Conservation (phyloP, 2,329 filamentous ascomycete genomes). For the Aspergillus thermomutatus region DNA sequence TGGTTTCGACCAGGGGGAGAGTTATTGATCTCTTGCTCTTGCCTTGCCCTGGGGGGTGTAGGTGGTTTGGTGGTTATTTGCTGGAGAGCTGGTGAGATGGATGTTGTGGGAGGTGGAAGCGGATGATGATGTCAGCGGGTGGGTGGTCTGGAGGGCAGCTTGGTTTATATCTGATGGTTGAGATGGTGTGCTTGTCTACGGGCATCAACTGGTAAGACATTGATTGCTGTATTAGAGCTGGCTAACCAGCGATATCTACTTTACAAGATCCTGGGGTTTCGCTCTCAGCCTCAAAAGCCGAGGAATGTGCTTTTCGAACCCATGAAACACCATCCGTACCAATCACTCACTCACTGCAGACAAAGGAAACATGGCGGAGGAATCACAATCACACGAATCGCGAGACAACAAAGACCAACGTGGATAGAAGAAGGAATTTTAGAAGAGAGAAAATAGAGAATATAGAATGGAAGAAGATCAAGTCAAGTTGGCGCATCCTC, state of each 20-base stretch:
- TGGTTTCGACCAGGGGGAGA: background rate
- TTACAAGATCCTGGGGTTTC: constrained; percentile 14
- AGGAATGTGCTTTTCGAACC: background rate
- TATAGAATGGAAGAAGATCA: constrained; percentile 6
- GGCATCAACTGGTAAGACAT: constrained; percentile 6
- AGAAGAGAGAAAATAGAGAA: constrained; percentile 17
- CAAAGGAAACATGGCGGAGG: constrained; percentile 26
- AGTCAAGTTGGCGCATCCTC: constrained; percentile 11
- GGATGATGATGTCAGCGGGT: constrained; percentile 32
- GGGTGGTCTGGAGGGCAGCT: background rate
- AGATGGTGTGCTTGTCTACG: no score
- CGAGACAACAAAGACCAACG: background rate
- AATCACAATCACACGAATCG: constrained; percentile 22
- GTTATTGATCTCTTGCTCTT: no score
- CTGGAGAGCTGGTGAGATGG: background rate
- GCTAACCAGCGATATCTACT: constrained; percentile 9
- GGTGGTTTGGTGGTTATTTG: background rate
- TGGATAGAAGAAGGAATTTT: constrained; percentile 22
- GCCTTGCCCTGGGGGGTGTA: background rate
- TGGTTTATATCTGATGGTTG: background rate
- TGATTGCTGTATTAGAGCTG: background rate
- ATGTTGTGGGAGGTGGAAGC: constrained; percentile 5
- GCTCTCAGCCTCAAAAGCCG: constrained; percentile 9
- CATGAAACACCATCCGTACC: constrained; percentile 6
- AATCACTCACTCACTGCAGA: constrained; percentile 4